Evolutionary conservation across 2,329 filamentous ascomycete species (phyloP).

Genomic region (Basipetospora chlamydospora): DNA sequence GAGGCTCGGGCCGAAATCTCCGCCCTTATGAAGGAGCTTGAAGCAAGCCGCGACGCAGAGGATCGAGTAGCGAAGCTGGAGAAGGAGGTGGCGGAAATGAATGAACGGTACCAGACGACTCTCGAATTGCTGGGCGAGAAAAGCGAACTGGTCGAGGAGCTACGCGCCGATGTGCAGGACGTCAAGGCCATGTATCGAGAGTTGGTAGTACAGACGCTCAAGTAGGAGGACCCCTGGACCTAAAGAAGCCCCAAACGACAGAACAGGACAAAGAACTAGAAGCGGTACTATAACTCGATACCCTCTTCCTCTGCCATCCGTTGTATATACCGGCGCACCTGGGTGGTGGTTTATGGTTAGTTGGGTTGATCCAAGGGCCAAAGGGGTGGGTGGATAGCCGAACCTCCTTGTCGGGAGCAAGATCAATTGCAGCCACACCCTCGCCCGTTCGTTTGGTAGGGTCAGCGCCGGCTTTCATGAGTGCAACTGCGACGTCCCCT

Average conservation of each 20-base stretch:
- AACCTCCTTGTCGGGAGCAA: slow-evolving; percentile 78
- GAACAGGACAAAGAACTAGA: background rate
- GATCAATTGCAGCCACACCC: slow-evolving; percentile 58
- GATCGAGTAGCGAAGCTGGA: slow-evolving; percentile 52
- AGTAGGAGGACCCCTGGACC: too few species aligned
- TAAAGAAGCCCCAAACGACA: background rate
- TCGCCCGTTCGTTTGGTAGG: slow-evolving; percentile 60
- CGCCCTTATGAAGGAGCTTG: slow-evolving; percentile 71
- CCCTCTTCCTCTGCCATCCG: slow-evolving; percentile 73
- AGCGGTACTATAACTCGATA: slow-evolving; percentile 37
- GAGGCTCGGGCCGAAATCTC: slow-evolving; percentile 90
- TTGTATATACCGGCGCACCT: slow-evolving; percentile 65
- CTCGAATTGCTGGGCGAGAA: slow-evolving; percentile 94
- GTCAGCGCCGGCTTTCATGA: slow-evolving; percentile 78
- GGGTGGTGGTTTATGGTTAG: slow-evolving; percentile 6
- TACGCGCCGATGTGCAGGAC: slow-evolving; percentile 77
- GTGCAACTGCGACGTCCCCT: slow-evolving; percentile 67
- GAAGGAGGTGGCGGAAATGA: slow-evolving; percentile 50
- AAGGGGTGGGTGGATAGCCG: slow-evolving; percentile 12
- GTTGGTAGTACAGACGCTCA: slow-evolving; percentile 71
- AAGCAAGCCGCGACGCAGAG: slow-evolving; percentile 20
- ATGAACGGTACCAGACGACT: slow-evolving; percentile 73
- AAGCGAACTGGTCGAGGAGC: slow-evolving; percentile 85
- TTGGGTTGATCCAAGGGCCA: too few species aligned
- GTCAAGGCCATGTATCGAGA: slow-evolving; percentile 95